These are phyloP conservation scores for Domatiomyces catenatus DNA, from an alignment of 2,329 filamentous ascomycete species.

Conservation along the genomic window DNA sequence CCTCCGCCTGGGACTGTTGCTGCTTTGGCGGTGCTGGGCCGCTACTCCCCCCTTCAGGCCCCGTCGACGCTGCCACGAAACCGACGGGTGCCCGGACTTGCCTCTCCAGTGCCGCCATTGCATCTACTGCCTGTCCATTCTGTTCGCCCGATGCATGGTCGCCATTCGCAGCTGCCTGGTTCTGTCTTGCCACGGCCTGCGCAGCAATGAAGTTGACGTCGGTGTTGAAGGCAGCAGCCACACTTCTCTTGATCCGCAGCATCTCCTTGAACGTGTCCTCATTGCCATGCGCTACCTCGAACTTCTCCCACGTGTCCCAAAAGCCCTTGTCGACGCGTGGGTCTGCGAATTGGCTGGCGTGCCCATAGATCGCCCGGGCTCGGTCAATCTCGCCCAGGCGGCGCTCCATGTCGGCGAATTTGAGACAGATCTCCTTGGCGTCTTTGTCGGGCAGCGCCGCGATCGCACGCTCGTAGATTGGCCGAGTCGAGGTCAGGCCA, in stretches of 20 bases:
- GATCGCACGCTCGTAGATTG: conserved; percentile 94
- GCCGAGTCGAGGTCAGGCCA: conserved; percentile 79
- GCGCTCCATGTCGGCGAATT: conserved; percentile 95
- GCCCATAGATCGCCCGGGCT: conserved; percentile 86
- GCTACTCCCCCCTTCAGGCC: conserved; percentile 47
- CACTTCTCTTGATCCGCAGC: conserved; percentile 91
- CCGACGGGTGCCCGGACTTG: conserved; percentile 78
- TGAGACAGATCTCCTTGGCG: conserved; percentile 94
- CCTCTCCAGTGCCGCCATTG: conserved; percentile 77
- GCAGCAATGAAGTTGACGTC: conserved; percentile 98
- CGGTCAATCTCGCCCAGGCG: conserved; percentile 85
- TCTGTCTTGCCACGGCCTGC: conserved; percentile 72
- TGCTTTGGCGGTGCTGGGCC: conserved; percentile 8
- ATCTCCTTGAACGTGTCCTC: conserved; percentile 99
- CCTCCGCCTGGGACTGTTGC: conserved; percentile 22
- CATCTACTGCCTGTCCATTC: conserved; percentile 40
- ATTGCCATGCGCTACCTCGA: conserved; percentile 95
- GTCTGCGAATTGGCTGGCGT: conserved; percentile 94
- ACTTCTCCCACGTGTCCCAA: conserved; percentile 93
- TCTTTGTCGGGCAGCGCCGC: conserved; percentile 83
- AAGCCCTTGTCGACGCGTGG: conserved; percentile 78
- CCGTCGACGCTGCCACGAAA: conserved; percentile 76
- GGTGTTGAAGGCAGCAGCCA: conserved; percentile 95
- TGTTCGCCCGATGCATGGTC: conserved; percentile 30
- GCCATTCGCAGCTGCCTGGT: conserved; percentile 32